Conservation (phyloP, 345 rosid species). For the Eucalyptus shirleyi region DNA sequence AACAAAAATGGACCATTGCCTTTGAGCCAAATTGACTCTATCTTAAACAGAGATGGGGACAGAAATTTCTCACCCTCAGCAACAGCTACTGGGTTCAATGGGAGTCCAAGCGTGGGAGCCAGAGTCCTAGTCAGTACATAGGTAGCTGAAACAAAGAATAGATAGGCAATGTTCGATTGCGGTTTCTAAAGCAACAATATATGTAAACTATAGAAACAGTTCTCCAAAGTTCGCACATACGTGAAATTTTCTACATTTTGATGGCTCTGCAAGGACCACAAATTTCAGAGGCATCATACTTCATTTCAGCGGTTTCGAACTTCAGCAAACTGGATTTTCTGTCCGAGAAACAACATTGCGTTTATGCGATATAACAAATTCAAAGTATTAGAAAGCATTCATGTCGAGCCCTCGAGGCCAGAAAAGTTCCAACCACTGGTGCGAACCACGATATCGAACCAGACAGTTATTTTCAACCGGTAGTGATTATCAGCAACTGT, state of each 20-base stretch:
- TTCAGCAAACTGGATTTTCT: not conserved
- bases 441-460: not conserved
- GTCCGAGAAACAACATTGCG: not conserved
- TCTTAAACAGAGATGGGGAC: conserved; percentile 25
- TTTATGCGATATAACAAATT: not conserved
- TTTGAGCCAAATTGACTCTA: conserved; percentile 69
- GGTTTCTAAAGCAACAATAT: not conserved
- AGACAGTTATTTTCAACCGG: not conserved
- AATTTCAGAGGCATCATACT: not conserved
- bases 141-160: conserved; percentile 17
- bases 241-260: not conserved
- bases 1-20: conserved; percentile 51
- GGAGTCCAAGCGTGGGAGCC: conserved; percentile 45
- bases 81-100: conserved; percentile 43
- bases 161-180: not conserved
- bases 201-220: not conserved
- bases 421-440: not conserved
- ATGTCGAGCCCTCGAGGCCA: not conserved
- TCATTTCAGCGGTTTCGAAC: not conserved
- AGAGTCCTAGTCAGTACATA: conserved; percentile 22
- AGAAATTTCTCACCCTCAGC: conserved; percentile 52
- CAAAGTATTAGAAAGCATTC: not conserved
- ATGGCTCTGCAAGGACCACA: not conserved
- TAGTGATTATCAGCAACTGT: not conserved
- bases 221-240: not conserved